Evolutionary conservation across 495 filamentous ascomycete species (phyloP).

Genomic region (Neurospora hispaniola): DNA sequence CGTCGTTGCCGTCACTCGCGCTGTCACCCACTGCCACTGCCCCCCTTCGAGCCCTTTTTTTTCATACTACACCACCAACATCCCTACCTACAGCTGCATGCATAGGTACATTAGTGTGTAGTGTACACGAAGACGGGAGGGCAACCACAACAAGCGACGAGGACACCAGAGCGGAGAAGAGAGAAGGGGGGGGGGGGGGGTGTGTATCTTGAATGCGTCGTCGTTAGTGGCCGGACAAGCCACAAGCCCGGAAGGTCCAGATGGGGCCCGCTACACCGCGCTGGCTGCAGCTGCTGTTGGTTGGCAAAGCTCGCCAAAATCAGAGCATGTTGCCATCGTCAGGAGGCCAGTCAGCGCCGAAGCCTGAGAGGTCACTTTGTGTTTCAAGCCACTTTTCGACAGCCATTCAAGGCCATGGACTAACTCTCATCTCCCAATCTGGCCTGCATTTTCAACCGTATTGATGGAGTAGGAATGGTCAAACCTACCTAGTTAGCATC

Average conservation of each 20-base stretch:
- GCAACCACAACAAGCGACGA: background rate
- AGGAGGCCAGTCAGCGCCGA: constrained; percentile 1
- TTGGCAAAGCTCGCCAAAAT: constrained; percentile 4
- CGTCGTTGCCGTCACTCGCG: constrained; percentile 1
- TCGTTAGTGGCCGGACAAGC: constrained; percentile 6
- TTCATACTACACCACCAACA: background rate
- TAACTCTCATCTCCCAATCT: background rate
- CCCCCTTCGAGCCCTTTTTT: constrained; percentile 1
- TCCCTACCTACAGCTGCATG: constrained; percentile 5
- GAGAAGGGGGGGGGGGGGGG: background rate
- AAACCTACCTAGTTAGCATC: background rate
- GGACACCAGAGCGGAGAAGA: background rate
- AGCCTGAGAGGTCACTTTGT: background rate
- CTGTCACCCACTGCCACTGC: constrained; percentile 1
- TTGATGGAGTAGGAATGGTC: background rate
- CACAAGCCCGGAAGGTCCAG: constrained; percentile 3
- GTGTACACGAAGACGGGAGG: background rate
- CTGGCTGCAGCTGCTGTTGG: constrained; percentile 4
- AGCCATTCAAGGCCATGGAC: background rate
- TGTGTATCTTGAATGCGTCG: constrained; percentile 3
- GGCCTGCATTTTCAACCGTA: background rate
- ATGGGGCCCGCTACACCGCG: constrained; percentile 4
- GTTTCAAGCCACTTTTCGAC: background rate
- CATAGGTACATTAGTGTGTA: background rate
- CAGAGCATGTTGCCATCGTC: constrained; percentile 10